phyloP scores from a whole-genome alignment of 352 stramenopile species.

The Peronospora belbahrii region DNA sequence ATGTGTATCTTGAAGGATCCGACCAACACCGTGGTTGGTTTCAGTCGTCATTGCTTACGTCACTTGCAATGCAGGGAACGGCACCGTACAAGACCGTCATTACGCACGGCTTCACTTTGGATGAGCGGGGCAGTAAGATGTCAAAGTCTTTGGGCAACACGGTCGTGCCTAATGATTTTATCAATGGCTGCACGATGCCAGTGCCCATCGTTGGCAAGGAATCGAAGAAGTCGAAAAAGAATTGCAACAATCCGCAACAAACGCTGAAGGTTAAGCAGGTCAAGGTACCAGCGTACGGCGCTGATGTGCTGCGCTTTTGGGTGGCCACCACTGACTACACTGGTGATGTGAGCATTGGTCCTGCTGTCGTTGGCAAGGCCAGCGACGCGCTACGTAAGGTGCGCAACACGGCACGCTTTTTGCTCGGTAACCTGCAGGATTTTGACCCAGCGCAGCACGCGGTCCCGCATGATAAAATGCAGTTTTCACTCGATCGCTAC shows the following conservation, averaged over 20 bases:
- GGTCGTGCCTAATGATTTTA: constrained; percentile 91
- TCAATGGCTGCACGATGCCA: constrained; percentile 79
- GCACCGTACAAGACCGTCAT: constrained; percentile 95
- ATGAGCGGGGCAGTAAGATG: constrained; percentile 98
- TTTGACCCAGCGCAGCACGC: constrained; percentile 82
- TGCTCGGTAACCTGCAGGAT: constrained; percentile 94
- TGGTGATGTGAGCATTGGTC: constrained; percentile 91
- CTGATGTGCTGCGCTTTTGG: constrained; percentile 96
- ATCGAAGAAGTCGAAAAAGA: constrained; percentile 66
- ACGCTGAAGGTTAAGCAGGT: constrained; percentile 52
- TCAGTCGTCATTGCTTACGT: constrained; percentile 95
- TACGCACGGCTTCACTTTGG: constrained; percentile 98
- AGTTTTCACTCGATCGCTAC: constrained; percentile 89
- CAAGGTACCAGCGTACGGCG: constrained; percentile 89
- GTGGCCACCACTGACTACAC: constrained; percentile 96
- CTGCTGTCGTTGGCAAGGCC: constrained; percentile 86
- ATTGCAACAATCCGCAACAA: constrained; percentile 51
- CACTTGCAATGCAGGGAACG: constrained; percentile 66
- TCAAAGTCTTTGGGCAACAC: constrained; percentile 98
- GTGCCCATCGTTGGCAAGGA: constrained; percentile 12
- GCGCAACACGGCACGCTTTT: constrained; percentile 95
- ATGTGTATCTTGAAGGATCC: constrained; percentile 96
- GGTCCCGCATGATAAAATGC: constrained; percentile 84
- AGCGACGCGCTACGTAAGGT: constrained; percentile 81
- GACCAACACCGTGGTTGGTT: constrained; percentile 99